These are phyloP conservation scores for Moelleriella libera DNA, from an alignment of 2,329 filamentous ascomycete genomes.

Conservation along the genomic window DNA sequence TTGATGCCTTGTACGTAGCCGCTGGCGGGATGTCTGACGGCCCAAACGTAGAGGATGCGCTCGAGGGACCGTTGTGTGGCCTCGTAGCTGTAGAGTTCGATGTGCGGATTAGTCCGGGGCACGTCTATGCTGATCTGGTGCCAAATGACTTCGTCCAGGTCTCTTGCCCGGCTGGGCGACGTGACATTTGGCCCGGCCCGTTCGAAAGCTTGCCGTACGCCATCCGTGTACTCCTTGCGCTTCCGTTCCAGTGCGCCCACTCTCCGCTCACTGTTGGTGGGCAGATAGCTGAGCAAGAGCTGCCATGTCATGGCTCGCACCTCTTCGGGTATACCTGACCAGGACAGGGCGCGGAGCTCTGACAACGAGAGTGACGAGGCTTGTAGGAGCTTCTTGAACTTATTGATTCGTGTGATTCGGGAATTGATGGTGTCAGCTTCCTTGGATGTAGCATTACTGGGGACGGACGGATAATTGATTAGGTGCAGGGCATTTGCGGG, in stretches of 20 bases:
- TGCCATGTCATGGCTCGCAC: slow-evolving; percentile 99
- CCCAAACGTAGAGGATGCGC: slow-evolving; percentile 93
- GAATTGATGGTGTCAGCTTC: slow-evolving; percentile 78
- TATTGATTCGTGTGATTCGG: slow-evolving; percentile 87
- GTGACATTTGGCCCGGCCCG: slow-evolving; percentile 36
- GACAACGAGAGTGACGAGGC: slow-evolving; percentile 75
- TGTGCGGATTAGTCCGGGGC: slow-evolving; percentile 87
- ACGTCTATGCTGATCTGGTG: slow-evolving; percentile 99
- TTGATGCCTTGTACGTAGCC: slow-evolving; percentile 99
- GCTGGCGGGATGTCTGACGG: slow-evolving; percentile 89
- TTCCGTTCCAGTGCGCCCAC: slow-evolving; percentile 86
- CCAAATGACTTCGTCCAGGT: slow-evolving; percentile 94
- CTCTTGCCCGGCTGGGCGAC: slow-evolving; percentile 36
- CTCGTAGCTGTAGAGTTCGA: slow-evolving; percentile 89
- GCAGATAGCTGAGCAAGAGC: slow-evolving; percentile 83
- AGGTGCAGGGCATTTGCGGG: slow-evolving; percentile 91
- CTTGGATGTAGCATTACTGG: slow-evolving; percentile 62
- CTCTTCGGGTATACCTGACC: slow-evolving; percentile 90
- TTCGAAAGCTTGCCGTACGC: slow-evolving; percentile 62
- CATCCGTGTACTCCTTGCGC: slow-evolving; percentile 90
- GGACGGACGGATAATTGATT: slow-evolving; percentile 71
- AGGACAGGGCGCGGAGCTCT: slow-evolving; percentile 74
- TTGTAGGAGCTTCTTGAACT: slow-evolving; percentile 93
- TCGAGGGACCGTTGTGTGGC: slow-evolving; percentile 90
- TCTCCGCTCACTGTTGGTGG: slow-evolving; percentile 87